Evolutionary conservation across 225 moss, liverwort and hornwort species (phyloP).

Genomic region (Bryoerythrophyllum caledonicum): DNA sequence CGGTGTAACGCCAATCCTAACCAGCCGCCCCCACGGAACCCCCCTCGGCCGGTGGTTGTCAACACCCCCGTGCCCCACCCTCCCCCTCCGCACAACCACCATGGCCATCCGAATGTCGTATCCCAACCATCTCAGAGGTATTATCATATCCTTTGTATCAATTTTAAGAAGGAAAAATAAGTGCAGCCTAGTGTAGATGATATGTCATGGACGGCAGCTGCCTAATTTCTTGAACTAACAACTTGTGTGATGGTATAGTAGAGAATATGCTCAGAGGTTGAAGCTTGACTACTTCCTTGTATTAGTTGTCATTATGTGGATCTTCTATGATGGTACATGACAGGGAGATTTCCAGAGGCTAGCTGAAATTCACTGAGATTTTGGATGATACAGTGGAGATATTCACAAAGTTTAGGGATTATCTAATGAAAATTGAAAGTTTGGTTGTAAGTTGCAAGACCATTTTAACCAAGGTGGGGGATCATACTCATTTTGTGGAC

Average conservation of each 20-base stretch:
- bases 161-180: not conserved
- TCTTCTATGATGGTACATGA: not conserved
- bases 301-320: not conserved
- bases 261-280: too few relatives aligned
- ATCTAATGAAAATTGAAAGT: too few relatives aligned
- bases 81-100: conserved; percentile 59
- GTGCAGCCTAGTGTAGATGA: not conserved
- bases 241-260: not conserved
- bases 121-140: not conserved
- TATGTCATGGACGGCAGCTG: too few relatives aligned
- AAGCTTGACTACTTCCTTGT: too few relatives aligned
- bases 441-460: too few relatives aligned
- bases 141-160: not conserved
- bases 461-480: too few relatives aligned
- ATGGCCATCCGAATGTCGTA: conserved; percentile 47
- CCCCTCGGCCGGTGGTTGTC: conserved; percentile 45
- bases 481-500: too few relatives aligned
- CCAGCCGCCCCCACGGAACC: conserved; percentile 49
- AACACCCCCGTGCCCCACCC: conserved; percentile 56
- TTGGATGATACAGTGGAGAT: too few relatives aligned
- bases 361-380: too few relatives aligned
- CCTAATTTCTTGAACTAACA: not conserved
- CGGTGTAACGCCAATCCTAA: conserved; percentile 51
- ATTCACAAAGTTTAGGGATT: too few relatives aligned
- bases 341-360: too few relatives aligned